Base-by-base conservation (phyloP, 306 rosid genomes). In the Vicia faba region DNA sequence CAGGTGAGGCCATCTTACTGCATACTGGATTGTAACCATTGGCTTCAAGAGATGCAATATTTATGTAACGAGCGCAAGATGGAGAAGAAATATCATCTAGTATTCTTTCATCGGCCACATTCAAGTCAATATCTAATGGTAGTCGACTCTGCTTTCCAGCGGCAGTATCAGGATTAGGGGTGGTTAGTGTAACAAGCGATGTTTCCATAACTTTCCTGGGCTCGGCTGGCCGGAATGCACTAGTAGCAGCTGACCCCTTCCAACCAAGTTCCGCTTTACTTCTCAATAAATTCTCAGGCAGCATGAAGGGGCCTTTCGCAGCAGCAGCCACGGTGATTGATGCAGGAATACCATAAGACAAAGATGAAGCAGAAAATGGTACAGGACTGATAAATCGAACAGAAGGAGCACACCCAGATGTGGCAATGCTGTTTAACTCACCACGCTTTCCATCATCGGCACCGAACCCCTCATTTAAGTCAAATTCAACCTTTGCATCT, bases 141-240 rank as follows among this genome's bases (percentile, higher is more conserved):
- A 68, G 75, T n/a, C 90, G 84, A 45, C 77, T 77, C 64, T 60
- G 75, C 71, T 68, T 86, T 59, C 74, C 72, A 45, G 70, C 38
- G 56, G 76, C 48, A 36, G 79, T 55, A 40, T 75, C 74, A 36
- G 74, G 62, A 11, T 49, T 61, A 19, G 72, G 35, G 31, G 66
- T 61, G n/a, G 55, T 49, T 50, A 59, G 15, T 8, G 72, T 33
- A 62, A 79, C 80, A 49, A 51, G 64, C 2, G 78, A 72, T 61
- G 73, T 60, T 57, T 84, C 92, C 33, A 54, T 16, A 60, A 41
- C 50, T 75, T 86, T 89, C 77, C 96, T 85, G 44, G 92, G 96
- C 56, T 89, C 96, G 7, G 96, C 92, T 2, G 92, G 96, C 54
- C 96, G 85, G 58, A 89, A 89, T 60, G 96, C 96, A 68, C 96